Base-by-base conservation (phyloP, 1,139 yeast species). In the Blastobotrys serpentis region DNA sequence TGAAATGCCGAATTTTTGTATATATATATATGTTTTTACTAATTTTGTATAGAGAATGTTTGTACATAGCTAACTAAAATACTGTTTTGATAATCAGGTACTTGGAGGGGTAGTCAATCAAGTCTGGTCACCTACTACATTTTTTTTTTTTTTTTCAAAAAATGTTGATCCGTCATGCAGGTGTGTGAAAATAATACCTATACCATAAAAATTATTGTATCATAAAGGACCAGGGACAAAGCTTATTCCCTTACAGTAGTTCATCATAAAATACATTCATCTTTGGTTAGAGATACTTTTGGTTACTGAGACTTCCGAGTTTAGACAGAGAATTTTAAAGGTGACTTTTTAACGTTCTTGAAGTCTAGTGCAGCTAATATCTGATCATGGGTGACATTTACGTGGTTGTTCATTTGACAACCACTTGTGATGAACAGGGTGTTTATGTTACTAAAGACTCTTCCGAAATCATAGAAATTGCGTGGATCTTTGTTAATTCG, bases 391-490 rank as follows among this genome's bases (percentile, higher is more conserved):
- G 43, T 10, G 25, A 19, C 23, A 70, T 76, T 40, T 83, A 79
- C 62, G 78, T 84, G 57, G 83, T 82, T 49, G 69, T 82, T 39
- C 82, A 82, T 54, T 66, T 82, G 41, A 76, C 82, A 50, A 79
- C 87, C 32, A 84, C 90, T 14, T 79, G 85, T 57, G 89, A 83
- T 61, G 89, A 83, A 49, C 74, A 79, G 46, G 74, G 79, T 30
- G 72, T 76, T 30, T 77, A 78, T 58, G 77, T 81, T 44, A 69
- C 83, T 30, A 78, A 76, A 54, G 92, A 84, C 62, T 71, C 84
- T 11, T 73, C 83, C 7, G 92, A 85, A 65, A 69, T 79, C 54
- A 77, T 82, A 44, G 87, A 82, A 60, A 65, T 85, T 18, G 79
- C 87, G 2, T 85, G 90, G 90, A 59, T 73, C 25, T 60, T 77